Evolutionary conservation across 2,329 filamentous ascomycete genomes (phyloP).

Genomic region (Pseudocercospora musae): DNA sequence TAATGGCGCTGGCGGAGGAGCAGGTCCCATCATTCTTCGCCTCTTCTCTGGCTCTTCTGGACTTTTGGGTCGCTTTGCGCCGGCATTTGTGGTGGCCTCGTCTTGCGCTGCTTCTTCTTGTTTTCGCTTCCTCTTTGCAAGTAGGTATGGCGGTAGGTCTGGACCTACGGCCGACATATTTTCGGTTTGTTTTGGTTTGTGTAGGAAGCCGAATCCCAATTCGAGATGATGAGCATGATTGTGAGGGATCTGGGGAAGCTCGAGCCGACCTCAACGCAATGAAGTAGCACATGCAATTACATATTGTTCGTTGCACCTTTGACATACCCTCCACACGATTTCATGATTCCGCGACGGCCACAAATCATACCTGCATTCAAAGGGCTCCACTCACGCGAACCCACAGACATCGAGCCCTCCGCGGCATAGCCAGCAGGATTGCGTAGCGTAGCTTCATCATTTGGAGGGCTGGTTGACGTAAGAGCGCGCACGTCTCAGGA

Average conservation of each 20-base stretch:
- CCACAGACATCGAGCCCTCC: not conserved
- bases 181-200: slow-evolving; percentile 10
- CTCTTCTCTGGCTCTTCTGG: slow-evolving; percentile 49
- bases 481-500: not conserved
- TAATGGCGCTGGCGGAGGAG: slow-evolving; percentile 51
- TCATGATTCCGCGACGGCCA: not conserved
- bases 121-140: slow-evolving; percentile 51
- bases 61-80: slow-evolving; percentile 34
- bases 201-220: not conserved
- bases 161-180: slow-evolving; percentile 69
- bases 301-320: not conserved
- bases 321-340: not conserved
- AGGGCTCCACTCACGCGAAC: not conserved
- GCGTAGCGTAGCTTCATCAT: not conserved
- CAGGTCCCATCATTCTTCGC: slow-evolving; percentile 53
- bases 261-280: not conserved
- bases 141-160: slow-evolving; percentile 63
- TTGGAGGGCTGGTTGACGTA: not conserved
- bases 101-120: slow-evolving; percentile 40
- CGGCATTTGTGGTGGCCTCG: slow-evolving; percentile 38
- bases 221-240: not conserved
- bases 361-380: not conserved
- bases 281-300: not conserved
- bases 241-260: not conserved
- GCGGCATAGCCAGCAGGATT: slow-evolving; percentile 3